Conservation (phyloP, 345 rosid species). For the Excoecaria cochinchinensis region DNA sequence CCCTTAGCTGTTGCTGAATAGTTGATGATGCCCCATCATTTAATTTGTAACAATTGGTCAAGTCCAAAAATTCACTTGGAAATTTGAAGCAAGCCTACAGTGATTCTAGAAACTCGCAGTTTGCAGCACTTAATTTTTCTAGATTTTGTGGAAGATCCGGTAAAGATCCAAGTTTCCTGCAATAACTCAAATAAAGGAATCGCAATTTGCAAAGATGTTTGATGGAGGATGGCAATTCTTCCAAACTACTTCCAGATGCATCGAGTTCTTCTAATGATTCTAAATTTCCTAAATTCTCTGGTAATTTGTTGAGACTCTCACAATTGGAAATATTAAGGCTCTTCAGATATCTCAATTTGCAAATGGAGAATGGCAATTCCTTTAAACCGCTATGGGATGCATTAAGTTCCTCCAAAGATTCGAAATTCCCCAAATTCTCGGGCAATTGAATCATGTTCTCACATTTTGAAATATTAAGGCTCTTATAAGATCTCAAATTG, state of each 20-base stretch:
- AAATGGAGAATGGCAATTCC: not conserved
- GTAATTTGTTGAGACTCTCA: not conserved
- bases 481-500: too few relatives aligned
- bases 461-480: too few relatives aligned
- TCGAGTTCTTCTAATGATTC: not conserved
- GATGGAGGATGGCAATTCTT: not conserved
- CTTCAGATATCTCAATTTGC: not conserved
- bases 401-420: not conserved
- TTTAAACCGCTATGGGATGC: not conserved
- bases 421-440: not conserved
- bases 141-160: not conserved
- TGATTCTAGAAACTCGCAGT: not conserved
- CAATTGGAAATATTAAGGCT: not conserved
- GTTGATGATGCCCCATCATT: not conserved
- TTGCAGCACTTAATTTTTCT: not conserved
- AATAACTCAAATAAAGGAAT: not conserved
- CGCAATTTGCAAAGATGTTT: too few relatives aligned
- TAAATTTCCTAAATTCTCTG: not conserved
- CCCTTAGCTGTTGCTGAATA: too few relatives aligned
- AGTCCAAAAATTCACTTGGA: too few relatives aligned
- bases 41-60: not conserved
- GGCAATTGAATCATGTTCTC: too few relatives aligned
- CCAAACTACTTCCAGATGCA: not conserved
- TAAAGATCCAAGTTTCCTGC: not conserved
- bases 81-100: too few relatives aligned